Percentiles rank a stretch among this genome's conserved stretches.
Conservation (phyloP, 1,139 yeast species). For the Scheffersomyces segobiensis region DNA sequence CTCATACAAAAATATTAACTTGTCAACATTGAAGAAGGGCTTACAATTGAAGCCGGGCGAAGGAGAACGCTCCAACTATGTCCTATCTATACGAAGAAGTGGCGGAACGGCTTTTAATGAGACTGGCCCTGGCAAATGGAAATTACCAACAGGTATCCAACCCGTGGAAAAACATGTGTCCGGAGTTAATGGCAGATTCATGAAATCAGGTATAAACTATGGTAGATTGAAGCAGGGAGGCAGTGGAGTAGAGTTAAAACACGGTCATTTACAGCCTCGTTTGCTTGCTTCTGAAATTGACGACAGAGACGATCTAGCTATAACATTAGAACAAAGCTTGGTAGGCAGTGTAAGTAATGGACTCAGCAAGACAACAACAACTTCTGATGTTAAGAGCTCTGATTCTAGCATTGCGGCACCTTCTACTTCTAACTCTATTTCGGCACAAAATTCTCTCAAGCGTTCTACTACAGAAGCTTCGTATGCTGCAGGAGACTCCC, state of each 20-base stretch:
- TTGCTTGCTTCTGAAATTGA: conserved; percentile 78
- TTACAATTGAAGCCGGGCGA: conserved; percentile 47
- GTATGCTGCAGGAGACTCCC: conserved; percentile 16
- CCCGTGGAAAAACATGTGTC: conserved; percentile 40
- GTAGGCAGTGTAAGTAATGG: not conserved
- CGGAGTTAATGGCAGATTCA: conserved; percentile 30
- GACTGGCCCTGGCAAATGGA: conserved; percentile 57
- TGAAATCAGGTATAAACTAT: conserved; percentile 29
- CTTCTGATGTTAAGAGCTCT: conserved; percentile 20
- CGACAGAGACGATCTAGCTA: conserved; percentile 46
- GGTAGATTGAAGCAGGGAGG: conserved; percentile 28
- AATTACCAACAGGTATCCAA: conserved; percentile 63
- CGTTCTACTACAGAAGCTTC: conserved; percentile 34
- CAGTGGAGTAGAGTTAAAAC: conserved; percentile 66
- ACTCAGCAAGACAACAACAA: not conserved
- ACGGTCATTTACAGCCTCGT: conserved; percentile 74
- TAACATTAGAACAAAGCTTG: conserved; percentile 10
- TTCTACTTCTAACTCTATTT: conserved; percentile 12
- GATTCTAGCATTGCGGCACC: conserved; percentile 21
- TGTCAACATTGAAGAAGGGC: conserved; percentile 39
- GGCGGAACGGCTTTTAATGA: conserved; percentile 61
- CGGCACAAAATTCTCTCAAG: conserved; percentile 26
- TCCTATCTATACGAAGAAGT: conserved; percentile 49
- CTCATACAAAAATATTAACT: conserved; percentile 39
- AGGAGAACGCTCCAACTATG: conserved; percentile 57